Conservation (phyloP, 441 rosid species). For the Syzygium malaccense region DNA sequence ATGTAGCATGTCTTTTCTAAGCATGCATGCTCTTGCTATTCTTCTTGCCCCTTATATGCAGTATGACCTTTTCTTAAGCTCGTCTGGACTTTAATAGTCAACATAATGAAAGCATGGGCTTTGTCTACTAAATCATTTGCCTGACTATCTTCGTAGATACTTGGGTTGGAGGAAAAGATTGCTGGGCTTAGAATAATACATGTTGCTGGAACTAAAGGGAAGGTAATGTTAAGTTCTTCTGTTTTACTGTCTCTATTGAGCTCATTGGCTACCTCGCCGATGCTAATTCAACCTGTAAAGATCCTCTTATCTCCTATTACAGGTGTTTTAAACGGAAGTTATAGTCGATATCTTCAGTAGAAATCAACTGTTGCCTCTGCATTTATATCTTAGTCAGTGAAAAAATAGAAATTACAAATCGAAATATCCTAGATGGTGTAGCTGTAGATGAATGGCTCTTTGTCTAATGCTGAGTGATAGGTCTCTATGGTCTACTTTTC, state of each 20-base stretch:
- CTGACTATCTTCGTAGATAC: conserved; percentile 20
- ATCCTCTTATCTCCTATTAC: neutral
- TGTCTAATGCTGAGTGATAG: neutral
- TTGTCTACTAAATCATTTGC: neutral
- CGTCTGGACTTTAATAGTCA: neutral
- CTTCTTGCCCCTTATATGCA: neutral
- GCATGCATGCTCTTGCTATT: neutral
- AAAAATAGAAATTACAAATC: neutral
- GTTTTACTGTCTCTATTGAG: neutral
- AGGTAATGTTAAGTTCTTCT: conserved; percentile 32
- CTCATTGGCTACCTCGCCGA: neutral
- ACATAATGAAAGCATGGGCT: neutral
- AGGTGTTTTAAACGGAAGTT: neutral
- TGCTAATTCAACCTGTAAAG: neutral
- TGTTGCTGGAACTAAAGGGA: conserved; percentile 93
- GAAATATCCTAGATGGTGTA: neutral
- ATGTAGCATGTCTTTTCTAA: neutral
- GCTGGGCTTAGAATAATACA: conserved; percentile 57
- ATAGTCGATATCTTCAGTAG: neutral
- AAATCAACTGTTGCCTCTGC: neutral
- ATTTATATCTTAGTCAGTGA: neutral
- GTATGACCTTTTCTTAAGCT: neutral
- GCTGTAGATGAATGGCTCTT: neutral
- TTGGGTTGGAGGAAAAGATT: conserved; percentile 39
- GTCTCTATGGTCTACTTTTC: neutral